Evolutionary conservation across 805 yeast genomes (phyloP).

Genomic region (Hanseniaspora taiwanica): DNA sequence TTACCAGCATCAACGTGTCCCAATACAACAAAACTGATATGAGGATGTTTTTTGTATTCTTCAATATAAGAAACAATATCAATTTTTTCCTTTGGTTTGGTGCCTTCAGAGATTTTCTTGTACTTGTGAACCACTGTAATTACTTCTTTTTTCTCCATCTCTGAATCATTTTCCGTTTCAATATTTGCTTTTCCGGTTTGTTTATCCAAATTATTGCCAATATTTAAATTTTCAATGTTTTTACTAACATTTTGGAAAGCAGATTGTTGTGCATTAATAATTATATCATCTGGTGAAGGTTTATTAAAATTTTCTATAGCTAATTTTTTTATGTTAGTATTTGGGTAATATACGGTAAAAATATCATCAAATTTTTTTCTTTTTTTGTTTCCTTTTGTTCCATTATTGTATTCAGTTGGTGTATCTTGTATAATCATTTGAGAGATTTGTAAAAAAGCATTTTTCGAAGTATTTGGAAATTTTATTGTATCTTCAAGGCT

Average conservation of each 20-base stretch:
- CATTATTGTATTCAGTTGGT: not conserved
- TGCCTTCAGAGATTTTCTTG: slow-evolving; percentile 17
- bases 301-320: slow-evolving; percentile 40
- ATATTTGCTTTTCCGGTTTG: slow-evolving; percentile 12
- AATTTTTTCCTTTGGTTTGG: slow-evolving; percentile 29
- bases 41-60: slow-evolving; percentile 80
- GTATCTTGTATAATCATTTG: not conserved
- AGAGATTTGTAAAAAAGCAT: not conserved
- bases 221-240: slow-evolving; percentile 7
- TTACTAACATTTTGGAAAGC: slow-evolving; percentile 25
- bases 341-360: slow-evolving; percentile 22
- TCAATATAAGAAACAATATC: slow-evolving; percentile 65
- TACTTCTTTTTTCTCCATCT: slow-evolving; percentile 12
- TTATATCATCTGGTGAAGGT: slow-evolving; percentile 77
- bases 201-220: slow-evolving; percentile 15
- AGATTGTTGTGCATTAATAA: slow-evolving; percentile 42
- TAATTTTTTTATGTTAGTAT: slow-evolving; percentile 32
- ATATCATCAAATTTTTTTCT: slow-evolving; percentile 18
- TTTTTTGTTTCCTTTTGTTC: not conserved
- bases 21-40: slow-evolving; percentile 90
- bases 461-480: too few relatives aligned
- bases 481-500: too few relatives aligned
- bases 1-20: slow-evolving; percentile 99
- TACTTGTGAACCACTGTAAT: slow-evolving; percentile 9
- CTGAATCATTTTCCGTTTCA: too few relatives aligned